Percentiles rank a stretch among this genome's conserved stretches.
Conservation (phyloP, 2,329 filamentous ascomycete species). For the Ambrosiella beaveri region DNA sequence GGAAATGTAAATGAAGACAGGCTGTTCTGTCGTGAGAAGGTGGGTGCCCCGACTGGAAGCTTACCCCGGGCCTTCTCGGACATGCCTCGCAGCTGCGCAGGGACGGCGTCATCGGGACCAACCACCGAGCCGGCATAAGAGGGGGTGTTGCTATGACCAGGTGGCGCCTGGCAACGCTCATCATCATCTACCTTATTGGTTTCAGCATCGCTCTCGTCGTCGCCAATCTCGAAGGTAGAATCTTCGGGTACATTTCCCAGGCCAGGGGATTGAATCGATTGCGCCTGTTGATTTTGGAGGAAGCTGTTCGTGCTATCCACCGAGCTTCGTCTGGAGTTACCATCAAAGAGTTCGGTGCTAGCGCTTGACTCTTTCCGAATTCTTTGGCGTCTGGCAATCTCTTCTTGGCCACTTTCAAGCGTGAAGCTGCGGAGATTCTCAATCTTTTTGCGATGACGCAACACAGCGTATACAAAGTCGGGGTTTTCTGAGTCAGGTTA, state of each 20-base stretch:
- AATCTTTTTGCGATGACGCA: conserved; percentile 67
- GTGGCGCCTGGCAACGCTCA: conserved; percentile 35
- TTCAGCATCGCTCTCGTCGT: conserved; percentile 50
- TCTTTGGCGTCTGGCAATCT: conserved; percentile 66
- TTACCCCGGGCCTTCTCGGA: conserved; percentile 95
- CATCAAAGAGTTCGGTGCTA: conserved; percentile 32
- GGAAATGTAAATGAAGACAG: conserved; percentile 48
- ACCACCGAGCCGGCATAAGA: conserved; percentile 52
- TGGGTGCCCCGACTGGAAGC: conserved; percentile 67
- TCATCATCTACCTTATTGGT: conserved; percentile 28
- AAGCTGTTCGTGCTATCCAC: conserved; percentile 52
- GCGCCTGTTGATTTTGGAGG: conserved; percentile 28
- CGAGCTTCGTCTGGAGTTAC: conserved; percentile 38
- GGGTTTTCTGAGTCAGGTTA: conserved; percentile 45
- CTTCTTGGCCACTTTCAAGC: conserved; percentile 76
- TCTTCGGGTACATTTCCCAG: conserved; percentile 56
- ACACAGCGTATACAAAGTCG: conserved; percentile 60
- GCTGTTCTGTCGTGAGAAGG: conserved; percentile 81
- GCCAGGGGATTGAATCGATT: conserved; percentile 28
- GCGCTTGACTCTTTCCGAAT: conserved; percentile 45
- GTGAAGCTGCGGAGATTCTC: conserved; percentile 77
- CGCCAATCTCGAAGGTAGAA: conserved; percentile 72
- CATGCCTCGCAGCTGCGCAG: conserved; percentile 73
- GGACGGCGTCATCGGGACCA: conserved; percentile 58
- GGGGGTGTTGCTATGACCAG: conserved; percentile 36